Evolutionary conservation across 2,329 filamentous ascomycete genomes (phyloP).

Genomic region (Diaporthe vexans): DNA sequence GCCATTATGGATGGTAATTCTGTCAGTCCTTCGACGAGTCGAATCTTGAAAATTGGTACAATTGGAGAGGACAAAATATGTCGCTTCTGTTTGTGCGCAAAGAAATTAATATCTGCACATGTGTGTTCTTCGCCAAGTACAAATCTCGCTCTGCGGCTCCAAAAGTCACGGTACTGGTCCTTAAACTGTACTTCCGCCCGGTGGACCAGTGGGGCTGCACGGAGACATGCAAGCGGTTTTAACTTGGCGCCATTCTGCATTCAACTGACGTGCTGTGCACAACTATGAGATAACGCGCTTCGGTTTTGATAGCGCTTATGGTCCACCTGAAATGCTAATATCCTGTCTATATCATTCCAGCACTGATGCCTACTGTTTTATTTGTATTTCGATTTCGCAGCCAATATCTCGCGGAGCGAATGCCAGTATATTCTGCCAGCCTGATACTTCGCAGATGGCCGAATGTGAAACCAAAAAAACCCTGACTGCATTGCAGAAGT

Average conservation of each 20-base stretch:
- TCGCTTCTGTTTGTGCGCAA: background rate
- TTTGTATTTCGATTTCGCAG: background rate
- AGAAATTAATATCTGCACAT: background rate
- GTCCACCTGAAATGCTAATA: background rate
- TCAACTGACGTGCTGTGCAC: conserved; percentile 1
- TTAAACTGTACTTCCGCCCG: background rate
- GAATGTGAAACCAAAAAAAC: no score
- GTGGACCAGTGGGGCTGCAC: background rate
- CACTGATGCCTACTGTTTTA: background rate
- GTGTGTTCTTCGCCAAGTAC: background rate
- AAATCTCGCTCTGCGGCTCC: background rate
- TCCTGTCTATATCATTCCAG: background rate
- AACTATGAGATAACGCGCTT: background rate
- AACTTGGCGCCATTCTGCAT: conserved; percentile 9
- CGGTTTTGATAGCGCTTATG: background rate
- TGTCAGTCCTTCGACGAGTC: background rate
- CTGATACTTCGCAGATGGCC: background rate
- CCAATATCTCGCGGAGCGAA: background rate
- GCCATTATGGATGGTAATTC: background rate
- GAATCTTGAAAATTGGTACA: background rate
- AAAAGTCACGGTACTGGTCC: background rate
- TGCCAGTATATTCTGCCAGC: background rate
- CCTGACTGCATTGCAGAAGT: no score
- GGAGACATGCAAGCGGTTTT: background rate
- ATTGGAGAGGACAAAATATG: no score